phyloP scores from a whole-genome alignment of 305 asterid species.

The Solanum hybrid region DNA sequence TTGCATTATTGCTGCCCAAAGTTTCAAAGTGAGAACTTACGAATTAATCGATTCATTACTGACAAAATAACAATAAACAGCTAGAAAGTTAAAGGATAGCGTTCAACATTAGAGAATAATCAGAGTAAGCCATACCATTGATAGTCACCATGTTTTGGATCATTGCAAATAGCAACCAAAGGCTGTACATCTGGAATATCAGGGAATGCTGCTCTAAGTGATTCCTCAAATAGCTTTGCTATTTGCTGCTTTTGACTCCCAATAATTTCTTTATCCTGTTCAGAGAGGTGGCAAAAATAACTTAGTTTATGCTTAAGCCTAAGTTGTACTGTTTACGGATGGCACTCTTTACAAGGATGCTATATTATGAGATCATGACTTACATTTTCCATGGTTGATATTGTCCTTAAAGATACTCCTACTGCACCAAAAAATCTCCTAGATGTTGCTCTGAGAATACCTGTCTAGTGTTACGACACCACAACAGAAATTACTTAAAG shows the following conservation, averaged over 20 bases:
- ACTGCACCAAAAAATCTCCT: constrained; percentile 27
- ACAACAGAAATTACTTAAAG: constrained; percentile 7
- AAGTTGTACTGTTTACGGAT: background rate
- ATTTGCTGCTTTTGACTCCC: constrained; percentile 61
- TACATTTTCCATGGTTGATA: constrained; percentile 49
- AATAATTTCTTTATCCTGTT: constrained; percentile 33
- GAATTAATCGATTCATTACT: background rate
- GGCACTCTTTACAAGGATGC: background rate
- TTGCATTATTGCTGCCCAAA: constrained; percentile 78
- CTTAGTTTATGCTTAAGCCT: background rate
- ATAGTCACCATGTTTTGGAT: constrained; percentile 68
- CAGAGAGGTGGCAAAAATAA: background rate
- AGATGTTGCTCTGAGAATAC: constrained; percentile 36
- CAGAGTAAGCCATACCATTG: constrained; percentile 51
- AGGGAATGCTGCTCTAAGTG: constrained; percentile 53
- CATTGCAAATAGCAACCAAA: constrained; percentile 58
- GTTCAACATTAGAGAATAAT: background rate
- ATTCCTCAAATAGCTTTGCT: constrained; percentile 44
- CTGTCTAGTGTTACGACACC: constrained; percentile 55
- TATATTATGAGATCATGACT: constrained; percentile 14
- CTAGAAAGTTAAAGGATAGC: background rate
- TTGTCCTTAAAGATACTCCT: constrained; percentile 20
- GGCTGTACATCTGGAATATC: constrained; percentile 52
- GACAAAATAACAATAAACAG: background rate
- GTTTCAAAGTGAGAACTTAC: background rate